Percentiles rank a stretch among this genome's conserved stretches.
These are phyloP conservation scores for Wilhelminamyces savonicus DNA, from an alignment of 805 yeast species.

Conservation along the genomic window DNA sequence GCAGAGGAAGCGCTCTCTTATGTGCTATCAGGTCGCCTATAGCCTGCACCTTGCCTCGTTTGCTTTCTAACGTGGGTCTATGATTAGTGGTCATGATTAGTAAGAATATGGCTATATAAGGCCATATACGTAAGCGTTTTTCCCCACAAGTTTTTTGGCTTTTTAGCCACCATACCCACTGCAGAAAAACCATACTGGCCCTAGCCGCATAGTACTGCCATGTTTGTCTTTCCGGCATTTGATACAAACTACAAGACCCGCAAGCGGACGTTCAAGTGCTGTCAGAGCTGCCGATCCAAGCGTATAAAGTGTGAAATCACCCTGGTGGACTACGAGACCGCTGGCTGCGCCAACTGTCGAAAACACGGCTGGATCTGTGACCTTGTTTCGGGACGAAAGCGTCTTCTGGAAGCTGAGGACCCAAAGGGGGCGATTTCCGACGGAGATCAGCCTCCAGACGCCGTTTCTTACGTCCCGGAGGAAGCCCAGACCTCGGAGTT, in stretches of 20 bases:
- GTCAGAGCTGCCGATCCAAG: constrained; percentile 32
- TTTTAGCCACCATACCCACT: too few relatives aligned
- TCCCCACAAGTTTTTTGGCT: too few relatives aligned
- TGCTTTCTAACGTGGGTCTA: constrained; percentile 37
- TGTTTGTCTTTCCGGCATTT: constrained; percentile 40
- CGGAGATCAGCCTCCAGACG: too few relatives aligned
- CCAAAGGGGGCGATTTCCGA: too few relatives aligned
- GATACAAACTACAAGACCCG: constrained; percentile 32
- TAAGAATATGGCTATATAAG: too few relatives aligned
- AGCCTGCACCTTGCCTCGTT: constrained; percentile 25
- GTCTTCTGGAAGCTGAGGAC: too few relatives aligned
- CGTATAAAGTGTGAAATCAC: constrained; percentile 16
- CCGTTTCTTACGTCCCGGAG: too few relatives aligned
- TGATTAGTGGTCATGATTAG: constrained; percentile 37
- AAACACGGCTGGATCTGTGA: constrained; percentile 8
- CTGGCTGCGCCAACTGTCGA: constrained; percentile 18
- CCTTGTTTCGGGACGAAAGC: constrained; percentile 3
- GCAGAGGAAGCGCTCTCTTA: constrained; percentile 26
- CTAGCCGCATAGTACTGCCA: too few relatives aligned
- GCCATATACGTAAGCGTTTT: too few relatives aligned
- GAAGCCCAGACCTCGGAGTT: too few relatives aligned
- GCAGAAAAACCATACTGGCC: too few relatives aligned
- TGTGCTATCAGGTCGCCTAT: constrained; percentile 32
- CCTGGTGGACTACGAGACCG: constrained; percentile 12
- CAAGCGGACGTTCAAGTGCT: constrained; percentile 37